Evolutionary conservation across 1,284 basidiomycete genomes (phyloP).

Genomic region (Ceratobasidium theobromae): DNA sequence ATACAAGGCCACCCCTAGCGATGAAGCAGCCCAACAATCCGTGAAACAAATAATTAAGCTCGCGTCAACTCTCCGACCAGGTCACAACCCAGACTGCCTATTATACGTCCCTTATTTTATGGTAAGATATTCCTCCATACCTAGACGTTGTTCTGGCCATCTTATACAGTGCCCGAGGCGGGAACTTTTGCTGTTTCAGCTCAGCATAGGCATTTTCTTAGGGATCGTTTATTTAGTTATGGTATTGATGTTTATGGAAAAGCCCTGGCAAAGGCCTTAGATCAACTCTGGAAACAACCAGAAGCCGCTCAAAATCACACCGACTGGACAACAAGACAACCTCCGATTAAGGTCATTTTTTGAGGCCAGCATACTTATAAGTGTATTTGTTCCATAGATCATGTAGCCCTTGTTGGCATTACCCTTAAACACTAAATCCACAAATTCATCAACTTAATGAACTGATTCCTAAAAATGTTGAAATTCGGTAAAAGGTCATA

Average conservation of each 20-base stretch:
- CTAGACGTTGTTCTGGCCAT: background rate
- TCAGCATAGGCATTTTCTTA: background rate
- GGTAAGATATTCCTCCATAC: background rate
- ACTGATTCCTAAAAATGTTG: too few relatives aligned
- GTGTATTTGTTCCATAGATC: background rate
- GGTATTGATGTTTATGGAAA: background rate
- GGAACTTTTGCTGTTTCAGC: background rate
- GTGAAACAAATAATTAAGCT: slow-evolving; percentile 4
- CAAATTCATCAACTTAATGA: too few relatives aligned
- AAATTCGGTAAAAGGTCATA: too few relatives aligned
- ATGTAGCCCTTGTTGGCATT: too few relatives aligned
- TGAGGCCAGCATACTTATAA: background rate
- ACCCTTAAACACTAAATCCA: too few relatives aligned
- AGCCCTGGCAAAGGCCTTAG: background rate
- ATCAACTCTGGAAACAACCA: background rate
- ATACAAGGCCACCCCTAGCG: background rate
- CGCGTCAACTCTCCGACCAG: slow-evolving; percentile 1
- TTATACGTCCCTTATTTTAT: slow-evolving; percentile 19
- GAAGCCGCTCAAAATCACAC: background rate
- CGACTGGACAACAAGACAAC: background rate
- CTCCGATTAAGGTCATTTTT: background rate
- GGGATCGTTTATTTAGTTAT: background rate
- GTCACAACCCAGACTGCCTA: slow-evolving; percentile 12
- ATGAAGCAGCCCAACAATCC: background rate
- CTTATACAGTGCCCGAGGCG: background rate